These are phyloP conservation scores for Cladophialophora psammophila DNA, from an alignment of 2,329 filamentous ascomycete species.

Conservation along the genomic window DNA sequence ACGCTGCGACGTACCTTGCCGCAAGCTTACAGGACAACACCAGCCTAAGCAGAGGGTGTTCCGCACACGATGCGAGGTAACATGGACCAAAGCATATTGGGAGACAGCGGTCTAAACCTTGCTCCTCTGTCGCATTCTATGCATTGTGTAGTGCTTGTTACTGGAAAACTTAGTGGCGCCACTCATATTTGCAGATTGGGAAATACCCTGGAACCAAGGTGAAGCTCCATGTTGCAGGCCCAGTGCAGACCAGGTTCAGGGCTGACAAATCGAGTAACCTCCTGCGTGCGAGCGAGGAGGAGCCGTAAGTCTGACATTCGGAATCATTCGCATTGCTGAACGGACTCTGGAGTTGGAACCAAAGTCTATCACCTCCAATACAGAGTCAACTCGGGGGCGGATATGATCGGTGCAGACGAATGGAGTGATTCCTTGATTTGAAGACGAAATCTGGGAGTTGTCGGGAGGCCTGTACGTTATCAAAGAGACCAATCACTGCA, in stretches of 20 bases:
- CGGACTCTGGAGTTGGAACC: background rate
- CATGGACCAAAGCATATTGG: background rate
- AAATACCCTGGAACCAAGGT: background rate
- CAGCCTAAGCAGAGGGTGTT: background rate
- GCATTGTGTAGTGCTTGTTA: background rate
- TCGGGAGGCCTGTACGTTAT: background rate
- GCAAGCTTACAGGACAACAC: constrained; percentile 5
- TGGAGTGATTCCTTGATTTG: background rate
- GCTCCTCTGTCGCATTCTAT: background rate
- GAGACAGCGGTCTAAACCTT: background rate
- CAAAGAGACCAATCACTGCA: background rate
- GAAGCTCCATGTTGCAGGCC: background rate
- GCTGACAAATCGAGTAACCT: background rate
- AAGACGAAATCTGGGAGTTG: background rate
- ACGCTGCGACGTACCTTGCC: background rate
- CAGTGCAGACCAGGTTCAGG: background rate
- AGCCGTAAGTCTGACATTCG: background rate
- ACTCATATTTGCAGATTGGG: background rate
- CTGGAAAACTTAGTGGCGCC: background rate
- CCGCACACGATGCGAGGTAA: background rate
- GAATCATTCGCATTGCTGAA: background rate
- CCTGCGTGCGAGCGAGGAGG: background rate
- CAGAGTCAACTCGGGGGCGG: background rate
- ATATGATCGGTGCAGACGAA: background rate
- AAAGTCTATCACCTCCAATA: background rate